Evolutionary conservation across 2,329 filamentous ascomycete genomes (phyloP).

Genomic region (Penicillium sp.): DNA sequence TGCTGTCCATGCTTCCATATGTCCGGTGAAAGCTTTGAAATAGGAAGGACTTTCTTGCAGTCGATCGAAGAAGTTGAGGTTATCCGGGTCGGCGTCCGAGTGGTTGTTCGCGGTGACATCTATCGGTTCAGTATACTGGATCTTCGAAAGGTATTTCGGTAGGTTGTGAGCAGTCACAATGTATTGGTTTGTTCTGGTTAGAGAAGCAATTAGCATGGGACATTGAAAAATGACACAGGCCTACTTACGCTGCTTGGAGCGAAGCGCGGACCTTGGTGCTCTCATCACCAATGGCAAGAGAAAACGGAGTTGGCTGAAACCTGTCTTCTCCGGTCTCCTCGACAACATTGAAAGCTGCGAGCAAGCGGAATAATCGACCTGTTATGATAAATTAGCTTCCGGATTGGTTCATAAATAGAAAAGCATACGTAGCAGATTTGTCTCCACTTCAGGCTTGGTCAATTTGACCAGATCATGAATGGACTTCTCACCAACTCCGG

Average conservation of each 20-base stretch:
- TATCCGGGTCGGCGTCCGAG: conserved; percentile 23
- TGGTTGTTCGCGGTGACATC: conserved; percentile 31
- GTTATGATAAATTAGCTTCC: not conserved
- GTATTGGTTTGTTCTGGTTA: conserved; percentile 35
- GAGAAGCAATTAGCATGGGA: not conserved
- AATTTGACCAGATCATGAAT: conserved; percentile 34
- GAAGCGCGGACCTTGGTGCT: conserved; percentile 35
- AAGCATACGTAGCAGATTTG: conserved; percentile 34
- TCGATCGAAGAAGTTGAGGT: conserved; percentile 39
- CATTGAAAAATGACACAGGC: not conserved
- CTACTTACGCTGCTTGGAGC: conserved; percentile 34
- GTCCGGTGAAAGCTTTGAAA: conserved; percentile 38
- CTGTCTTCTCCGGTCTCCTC: conserved; percentile 35
- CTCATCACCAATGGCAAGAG: conserved; percentile 35
- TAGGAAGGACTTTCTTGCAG: conserved; percentile 33
- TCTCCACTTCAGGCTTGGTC: conserved; percentile 27
- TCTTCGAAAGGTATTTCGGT: conserved; percentile 39
- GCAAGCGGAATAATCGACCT: conserved; percentile 35
- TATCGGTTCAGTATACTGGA: conserved; percentile 37
- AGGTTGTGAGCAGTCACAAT: conserved; percentile 35
- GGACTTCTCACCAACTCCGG: conserved; percentile 33
- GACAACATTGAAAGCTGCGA: conserved; percentile 36
- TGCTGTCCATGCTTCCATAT: conserved; percentile 41
- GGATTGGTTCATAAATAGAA: not conserved
- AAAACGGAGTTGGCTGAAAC: conserved; percentile 39